Conservation (phyloP, 345 rosid genomes). For the Eucalyptus erythrocorys region DNA sequence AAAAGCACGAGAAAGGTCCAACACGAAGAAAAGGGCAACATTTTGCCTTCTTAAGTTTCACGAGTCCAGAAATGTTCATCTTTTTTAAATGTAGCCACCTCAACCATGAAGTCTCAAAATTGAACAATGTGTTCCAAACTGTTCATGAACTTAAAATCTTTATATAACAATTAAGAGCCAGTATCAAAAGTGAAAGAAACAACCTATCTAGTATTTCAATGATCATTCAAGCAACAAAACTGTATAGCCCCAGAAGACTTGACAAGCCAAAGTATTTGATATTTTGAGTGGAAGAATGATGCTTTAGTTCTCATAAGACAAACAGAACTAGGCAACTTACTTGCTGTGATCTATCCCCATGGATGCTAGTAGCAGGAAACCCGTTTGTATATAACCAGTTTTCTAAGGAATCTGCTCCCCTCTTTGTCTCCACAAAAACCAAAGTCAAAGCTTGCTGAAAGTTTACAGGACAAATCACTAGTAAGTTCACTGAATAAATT, state of each 20-base stretch:
- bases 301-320: background rate
- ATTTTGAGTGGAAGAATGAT: background rate
- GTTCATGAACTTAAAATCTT: background rate
- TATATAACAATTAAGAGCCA: background rate
- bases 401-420: slow-evolving; percentile 85
- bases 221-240: background rate
- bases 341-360: slow-evolving; percentile 96
- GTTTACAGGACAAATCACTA: background rate
- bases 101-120: background rate
- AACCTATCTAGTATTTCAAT: background rate
- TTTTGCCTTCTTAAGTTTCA: background rate
- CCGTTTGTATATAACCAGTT: slow-evolving; percentile 77
- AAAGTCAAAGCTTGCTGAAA: slow-evolving; percentile 88
- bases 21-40: background rate
- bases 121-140: background rate
- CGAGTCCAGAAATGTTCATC: background rate
- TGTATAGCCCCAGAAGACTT: background rate
- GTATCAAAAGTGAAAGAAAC: background rate
- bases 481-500: background rate
- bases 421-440: slow-evolving; percentile 98
- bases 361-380: slow-evolving; percentile 87
- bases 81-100: background rate
- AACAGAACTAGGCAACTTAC: background rate
- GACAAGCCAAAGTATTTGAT: background rate
- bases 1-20: background rate